Conservation (phyloP, 129 eudicot species). For the Helichrysum umbraculigerum region DNA sequence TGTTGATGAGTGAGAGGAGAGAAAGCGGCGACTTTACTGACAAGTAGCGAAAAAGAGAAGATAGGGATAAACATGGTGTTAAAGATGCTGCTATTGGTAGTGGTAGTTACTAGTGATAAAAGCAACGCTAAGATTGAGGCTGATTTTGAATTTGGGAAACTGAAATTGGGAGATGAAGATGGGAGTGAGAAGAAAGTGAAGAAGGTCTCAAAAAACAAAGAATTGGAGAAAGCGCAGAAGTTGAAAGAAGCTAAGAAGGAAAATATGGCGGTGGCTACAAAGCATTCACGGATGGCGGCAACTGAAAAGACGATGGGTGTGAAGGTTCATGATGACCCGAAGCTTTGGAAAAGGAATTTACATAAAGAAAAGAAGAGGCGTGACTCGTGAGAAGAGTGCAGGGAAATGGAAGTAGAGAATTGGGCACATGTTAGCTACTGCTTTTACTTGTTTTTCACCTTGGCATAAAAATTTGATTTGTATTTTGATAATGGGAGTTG, state of each 20-base stretch:
- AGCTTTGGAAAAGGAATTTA: constrained; percentile 68
- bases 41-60: constrained; percentile 44
- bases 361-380: constrained; percentile 74
- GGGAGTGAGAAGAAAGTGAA: too few species aligned
- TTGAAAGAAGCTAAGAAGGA: constrained; percentile 67
- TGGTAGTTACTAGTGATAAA: constrained; percentile 10
- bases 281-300: constrained; percentile 86
- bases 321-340: constrained; percentile 79
- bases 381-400: constrained; percentile 66
- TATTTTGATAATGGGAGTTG: too few species aligned
- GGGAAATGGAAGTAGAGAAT: constrained; percentile 90
- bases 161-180: too few species aligned
- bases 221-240: too few species aligned
- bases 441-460: too few species aligned
- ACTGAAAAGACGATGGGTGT: constrained; percentile 73
- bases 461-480: too few species aligned
- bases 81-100: constrained; percentile 21
- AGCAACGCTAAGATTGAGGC: constrained; percentile 53
- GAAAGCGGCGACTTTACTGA: constrained; percentile 27
- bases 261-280: constrained; percentile 32
- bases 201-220: too few species aligned
- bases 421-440: too few species aligned
- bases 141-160: constrained; percentile 15
- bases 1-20: constrained; percentile 38
- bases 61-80: constrained; percentile 5